These are phyloP conservation scores for Phytophthora pluvialis DNA, from an alignment of 352 stramenopile genomes.

Conservation along the genomic window DNA sequence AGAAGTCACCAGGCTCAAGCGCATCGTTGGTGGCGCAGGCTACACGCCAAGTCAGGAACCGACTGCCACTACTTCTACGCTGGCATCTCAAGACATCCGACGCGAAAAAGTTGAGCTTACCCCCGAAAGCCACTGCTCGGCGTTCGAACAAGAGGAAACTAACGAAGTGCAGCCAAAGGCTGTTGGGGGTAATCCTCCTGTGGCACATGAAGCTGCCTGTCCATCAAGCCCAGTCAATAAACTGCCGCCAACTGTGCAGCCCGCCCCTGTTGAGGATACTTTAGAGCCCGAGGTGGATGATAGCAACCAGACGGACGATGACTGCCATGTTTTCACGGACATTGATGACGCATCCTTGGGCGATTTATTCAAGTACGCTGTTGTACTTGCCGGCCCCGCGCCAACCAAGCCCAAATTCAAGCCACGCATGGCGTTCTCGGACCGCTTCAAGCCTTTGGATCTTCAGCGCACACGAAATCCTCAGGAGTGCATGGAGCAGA, in stretches of 20 bases:
- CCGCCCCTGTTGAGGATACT: not conserved
- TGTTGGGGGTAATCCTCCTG: not conserved
- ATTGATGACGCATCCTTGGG: conserved; percentile 57
- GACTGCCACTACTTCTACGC: not conserved
- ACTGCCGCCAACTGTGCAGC: not conserved
- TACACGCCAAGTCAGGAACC: not conserved
- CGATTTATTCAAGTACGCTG: conserved; percentile 74
- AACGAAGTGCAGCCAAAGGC: not conserved
- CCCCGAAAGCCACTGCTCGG: conserved; percentile 19
- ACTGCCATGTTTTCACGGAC: conserved; percentile 35
- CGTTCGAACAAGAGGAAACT: conserved; percentile 11
- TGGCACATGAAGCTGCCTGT: not conserved
- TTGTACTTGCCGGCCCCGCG: conserved; percentile 64
- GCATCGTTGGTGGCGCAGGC: conserved; percentile 6
- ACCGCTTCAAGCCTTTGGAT: conserved; percentile 51
- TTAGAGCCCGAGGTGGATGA: conserved; percentile 14
- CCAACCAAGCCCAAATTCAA: conserved; percentile 42
- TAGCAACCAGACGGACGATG: conserved; percentile 44
- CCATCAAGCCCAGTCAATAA: conserved; percentile 1
- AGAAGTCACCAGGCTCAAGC: conserved; percentile 20
- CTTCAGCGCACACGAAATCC: conserved; percentile 49
- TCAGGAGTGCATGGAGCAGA: conserved; percentile 43
- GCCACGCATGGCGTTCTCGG: conserved; percentile 35
- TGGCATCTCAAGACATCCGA: conserved; percentile 1
- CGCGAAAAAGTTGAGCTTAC: conserved; percentile 13